Conservation (phyloP, 2,329 filamentous ascomycete genomes). For the Gremmenia infestans region DNA sequence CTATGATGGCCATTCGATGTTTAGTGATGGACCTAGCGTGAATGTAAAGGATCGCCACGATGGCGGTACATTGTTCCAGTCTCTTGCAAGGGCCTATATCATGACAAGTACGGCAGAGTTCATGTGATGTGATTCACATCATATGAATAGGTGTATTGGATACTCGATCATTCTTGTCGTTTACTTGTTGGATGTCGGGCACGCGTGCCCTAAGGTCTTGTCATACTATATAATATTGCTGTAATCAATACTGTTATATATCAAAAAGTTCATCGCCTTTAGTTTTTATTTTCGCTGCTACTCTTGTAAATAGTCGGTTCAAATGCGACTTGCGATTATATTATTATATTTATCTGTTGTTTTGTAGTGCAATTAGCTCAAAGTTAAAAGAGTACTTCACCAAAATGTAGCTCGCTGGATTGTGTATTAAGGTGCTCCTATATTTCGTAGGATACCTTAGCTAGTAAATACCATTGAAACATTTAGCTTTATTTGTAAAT, state of each 20-base stretch:
- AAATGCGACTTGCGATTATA: neutral
- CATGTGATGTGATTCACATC: neutral
- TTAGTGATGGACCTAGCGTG: neutral
- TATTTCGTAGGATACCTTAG: too few species aligned
- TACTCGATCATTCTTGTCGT: neutral
- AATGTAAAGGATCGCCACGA: neutral
- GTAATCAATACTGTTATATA: neutral
- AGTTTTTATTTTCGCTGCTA: neutral
- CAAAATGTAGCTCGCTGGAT: too few species aligned
- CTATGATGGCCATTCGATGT: neutral
- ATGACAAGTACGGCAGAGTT: neutral
- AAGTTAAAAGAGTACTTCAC: too few species aligned
- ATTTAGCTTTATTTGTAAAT: too few species aligned
- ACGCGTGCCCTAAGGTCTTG: neutral
- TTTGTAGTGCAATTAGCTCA: too few species aligned
- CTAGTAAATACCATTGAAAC: too few species aligned
- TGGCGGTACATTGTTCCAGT: neutral
- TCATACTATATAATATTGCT: neutral
- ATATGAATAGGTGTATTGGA: neutral
- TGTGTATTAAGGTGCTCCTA: too few species aligned
- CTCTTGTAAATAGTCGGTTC: neutral
- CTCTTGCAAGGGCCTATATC: neutral
- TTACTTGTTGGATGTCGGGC: neutral
- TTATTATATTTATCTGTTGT: too few species aligned
- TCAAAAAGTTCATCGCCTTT: too few species aligned